Conservation (phyloP, 2,329 filamentous ascomycete species). For the Exophiala xenobiotica region DNA sequence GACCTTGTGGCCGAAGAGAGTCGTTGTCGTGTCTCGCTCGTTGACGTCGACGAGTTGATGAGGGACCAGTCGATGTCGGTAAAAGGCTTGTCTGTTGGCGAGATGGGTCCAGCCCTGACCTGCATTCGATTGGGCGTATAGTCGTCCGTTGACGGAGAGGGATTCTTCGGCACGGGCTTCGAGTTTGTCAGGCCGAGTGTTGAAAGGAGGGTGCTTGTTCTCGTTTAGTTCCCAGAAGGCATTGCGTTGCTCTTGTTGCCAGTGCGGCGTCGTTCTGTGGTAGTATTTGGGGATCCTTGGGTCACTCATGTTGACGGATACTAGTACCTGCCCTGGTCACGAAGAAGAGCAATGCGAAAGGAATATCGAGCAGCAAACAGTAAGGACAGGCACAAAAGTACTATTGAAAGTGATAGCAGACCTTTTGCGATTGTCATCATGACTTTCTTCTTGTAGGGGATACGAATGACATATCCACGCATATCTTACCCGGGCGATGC, state of each 20-base stretch:
- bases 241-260: constrained; percentile 55
- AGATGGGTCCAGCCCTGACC: constrained; percentile 43
- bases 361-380: too few relatives aligned
- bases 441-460: too few relatives aligned
- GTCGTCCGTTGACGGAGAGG: constrained; percentile 58
- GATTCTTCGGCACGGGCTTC: constrained; percentile 58
- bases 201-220: constrained; percentile 51
- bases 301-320: too few relatives aligned
- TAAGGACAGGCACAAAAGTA: too few relatives aligned
- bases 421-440: too few relatives aligned
- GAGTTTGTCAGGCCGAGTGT: constrained; percentile 57
- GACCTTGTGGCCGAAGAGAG: constrained; percentile 61
- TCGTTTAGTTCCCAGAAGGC: constrained; percentile 56
- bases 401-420: too few relatives aligned
- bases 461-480: too few relatives aligned
- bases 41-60: constrained; percentile 63
- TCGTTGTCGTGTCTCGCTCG: constrained; percentile 55
- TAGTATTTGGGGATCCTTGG: constrained; percentile 54
- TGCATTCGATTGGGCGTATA: constrained; percentile 40
- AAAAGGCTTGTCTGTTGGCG: constrained; percentile 64
- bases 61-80: constrained; percentile 62
- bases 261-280: constrained; percentile 53
- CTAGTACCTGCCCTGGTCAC: too few relatives aligned
- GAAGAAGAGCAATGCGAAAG: too few relatives aligned
- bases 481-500: too few relatives aligned